phyloP scores from a whole-genome alignment of 2,329 filamentous ascomycete species.

The Aspergillus sp. region DNA sequence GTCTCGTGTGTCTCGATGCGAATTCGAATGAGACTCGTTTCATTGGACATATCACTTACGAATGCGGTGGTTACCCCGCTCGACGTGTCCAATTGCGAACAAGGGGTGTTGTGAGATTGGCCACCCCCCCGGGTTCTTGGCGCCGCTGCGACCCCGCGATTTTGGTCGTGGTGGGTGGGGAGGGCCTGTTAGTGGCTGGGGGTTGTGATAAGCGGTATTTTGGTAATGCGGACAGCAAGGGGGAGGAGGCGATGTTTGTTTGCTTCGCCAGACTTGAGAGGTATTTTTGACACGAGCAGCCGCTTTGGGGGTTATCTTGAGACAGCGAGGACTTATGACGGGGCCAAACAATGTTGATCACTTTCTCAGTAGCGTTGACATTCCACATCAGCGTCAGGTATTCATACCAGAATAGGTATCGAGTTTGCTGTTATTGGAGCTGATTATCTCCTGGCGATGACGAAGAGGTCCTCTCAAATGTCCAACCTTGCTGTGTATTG shows the following conservation, averaged over 20 bases:
- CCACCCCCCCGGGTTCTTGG: neutral
- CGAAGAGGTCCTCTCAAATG: too few species aligned
- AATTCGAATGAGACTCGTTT: neutral
- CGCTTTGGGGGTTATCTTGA: neutral
- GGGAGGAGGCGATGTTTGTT: neutral
- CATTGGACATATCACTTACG: neutral
- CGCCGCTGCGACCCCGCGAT: neutral
- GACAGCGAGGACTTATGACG: too few species aligned
- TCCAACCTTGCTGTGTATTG: too few species aligned
- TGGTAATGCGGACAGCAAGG: neutral
- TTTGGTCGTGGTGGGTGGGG: neutral
- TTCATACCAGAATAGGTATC: too few species aligned
- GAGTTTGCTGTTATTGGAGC: too few species aligned
- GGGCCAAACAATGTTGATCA: too few species aligned
- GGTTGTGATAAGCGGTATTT: neutral
- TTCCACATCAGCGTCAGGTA: too few species aligned
- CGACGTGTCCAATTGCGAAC: neutral
- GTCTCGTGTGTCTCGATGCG: neutral
- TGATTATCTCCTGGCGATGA: too few species aligned
- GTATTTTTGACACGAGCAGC: neutral
- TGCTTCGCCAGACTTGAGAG: neutral
- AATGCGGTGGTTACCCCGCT: neutral
- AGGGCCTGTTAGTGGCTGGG: neutral
- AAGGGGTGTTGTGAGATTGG: neutral
- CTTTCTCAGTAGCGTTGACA: too few species aligned